Base-by-base conservation (phyloP, 2,329 filamentous ascomycete genomes). In the Fusarium coicis region DNA sequence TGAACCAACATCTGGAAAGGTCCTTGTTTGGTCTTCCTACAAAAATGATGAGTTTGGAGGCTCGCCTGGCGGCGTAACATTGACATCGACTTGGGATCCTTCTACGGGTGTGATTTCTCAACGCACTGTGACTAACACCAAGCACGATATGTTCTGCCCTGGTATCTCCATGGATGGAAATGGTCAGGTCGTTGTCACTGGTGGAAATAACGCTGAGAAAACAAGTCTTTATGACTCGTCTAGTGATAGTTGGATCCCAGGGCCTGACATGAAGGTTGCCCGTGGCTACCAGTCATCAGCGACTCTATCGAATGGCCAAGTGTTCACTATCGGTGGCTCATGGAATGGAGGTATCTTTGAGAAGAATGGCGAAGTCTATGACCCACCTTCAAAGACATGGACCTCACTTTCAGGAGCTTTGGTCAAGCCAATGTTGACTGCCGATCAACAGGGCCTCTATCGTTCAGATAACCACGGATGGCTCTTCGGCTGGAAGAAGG, bases 131-230 rank as follows among this genome's bases (percentile, higher is more conserved):
- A 77, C 80, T 47, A 76, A 86, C 65, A 88, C 85, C 1, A 73
- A 82, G 8, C 85, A 88, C 71, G 86, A 88, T 73, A 89, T 88
- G 87, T 89, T 88, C 71, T 89, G 88, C 73, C 87, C 88, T 0
- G 88, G 87, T 5, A 86, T 89, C 23, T 85, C 84, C 2, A 78
- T 86, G 18, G 85, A 87, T 62, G 83, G 82, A 21, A 79, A 84
- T 12, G 88, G 87, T 1, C 80, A 83, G 14, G 82, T 89, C 12
- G 75, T 90, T 4, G 84, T 91, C 11, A 87, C 85, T 1, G 89
- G 89, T 10, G 89, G 89, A 3, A 84, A 84, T 30, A 82, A 85
- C 61, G 84, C 85, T 11, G 76, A 80, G 10, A 84, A 83, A 46
- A 87, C 86, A 3, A 88, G 84, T 63, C 81, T 88, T 21, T 88